phyloP scores from a whole-genome alignment of 2,329 filamentous ascomycete genomes.

The Talaromyces sp. region DNA sequence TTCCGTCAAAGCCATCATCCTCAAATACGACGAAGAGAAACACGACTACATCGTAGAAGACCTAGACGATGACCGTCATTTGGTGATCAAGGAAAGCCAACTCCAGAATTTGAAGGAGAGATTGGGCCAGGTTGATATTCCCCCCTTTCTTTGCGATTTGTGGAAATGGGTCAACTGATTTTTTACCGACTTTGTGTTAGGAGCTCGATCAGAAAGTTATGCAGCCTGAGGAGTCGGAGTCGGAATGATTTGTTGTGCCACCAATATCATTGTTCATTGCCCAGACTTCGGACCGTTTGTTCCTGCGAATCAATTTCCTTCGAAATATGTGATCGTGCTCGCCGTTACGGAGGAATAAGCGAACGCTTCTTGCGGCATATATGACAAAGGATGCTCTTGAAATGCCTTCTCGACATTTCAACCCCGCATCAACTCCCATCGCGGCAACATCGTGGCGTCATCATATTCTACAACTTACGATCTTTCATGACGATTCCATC shows the following conservation, averaged over 20 bases:
- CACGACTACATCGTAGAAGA: slow-evolving; percentile 47
- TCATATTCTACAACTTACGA: no score
- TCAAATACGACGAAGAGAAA: slow-evolving; percentile 44
- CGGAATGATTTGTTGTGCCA: slow-evolving; percentile 25
- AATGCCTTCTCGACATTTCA: no score
- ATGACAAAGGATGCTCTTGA: no score
- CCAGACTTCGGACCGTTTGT: background rate
- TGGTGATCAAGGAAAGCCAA: slow-evolving; percentile 45
- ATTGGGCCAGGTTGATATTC: slow-evolving; percentile 35
- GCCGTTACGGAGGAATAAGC: background rate
- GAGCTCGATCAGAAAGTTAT: slow-evolving; percentile 45
- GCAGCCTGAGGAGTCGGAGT: slow-evolving; percentile 44
- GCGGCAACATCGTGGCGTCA: no score
- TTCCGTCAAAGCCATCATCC: slow-evolving; percentile 46
- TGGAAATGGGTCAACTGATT: background rate
- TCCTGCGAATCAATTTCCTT: background rate
- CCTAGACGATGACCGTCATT: slow-evolving; percentile 41
- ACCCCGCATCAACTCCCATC: background rate
- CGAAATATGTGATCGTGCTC: background rate
- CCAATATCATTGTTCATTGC: background rate
- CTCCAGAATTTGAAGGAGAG: slow-evolving; percentile 38
- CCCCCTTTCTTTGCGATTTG: background rate
- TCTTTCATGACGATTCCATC: background rate
- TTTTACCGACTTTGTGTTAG: slow-evolving; percentile 22
- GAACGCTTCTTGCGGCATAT: no score